A percentile compares a stretch with the other conserved stretches of the same genome.
These are phyloP conservation scores for Trichoderma reesei DNA, from an alignment of 495 filamentous ascomycete species.

Conservation along the genomic window DNA sequence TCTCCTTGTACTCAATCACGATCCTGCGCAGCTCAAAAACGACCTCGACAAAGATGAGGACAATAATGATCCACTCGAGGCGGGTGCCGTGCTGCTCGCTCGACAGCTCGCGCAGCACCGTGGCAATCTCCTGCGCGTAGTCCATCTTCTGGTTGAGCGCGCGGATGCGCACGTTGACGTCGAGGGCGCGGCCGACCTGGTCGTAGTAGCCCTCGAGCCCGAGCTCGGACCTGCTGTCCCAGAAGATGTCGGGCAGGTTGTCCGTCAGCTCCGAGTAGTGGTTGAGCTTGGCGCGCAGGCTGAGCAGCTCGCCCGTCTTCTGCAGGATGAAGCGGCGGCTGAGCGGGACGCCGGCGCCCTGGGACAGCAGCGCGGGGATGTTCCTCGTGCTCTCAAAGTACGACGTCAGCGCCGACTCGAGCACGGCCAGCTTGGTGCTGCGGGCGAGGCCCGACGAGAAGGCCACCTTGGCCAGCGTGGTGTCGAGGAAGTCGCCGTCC, in stretches of 20 bases:
- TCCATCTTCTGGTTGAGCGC: conserved; percentile 94
- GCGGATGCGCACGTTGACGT: conserved; percentile 87
- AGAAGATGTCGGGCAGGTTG: conserved; percentile 90
- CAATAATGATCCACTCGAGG: conserved; percentile 96
- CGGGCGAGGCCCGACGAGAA: conserved; percentile 93
- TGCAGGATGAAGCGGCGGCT: conserved; percentile 72
- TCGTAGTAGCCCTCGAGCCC: conserved; percentile 89
- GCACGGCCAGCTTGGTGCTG: conserved; percentile 89
- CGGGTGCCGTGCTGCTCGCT: conserved; percentile 81
- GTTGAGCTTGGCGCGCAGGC: conserved; percentile 84
- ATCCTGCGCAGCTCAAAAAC: conserved; percentile 46
- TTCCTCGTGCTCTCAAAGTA: conserved; percentile 77
- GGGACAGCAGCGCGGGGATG: conserved; percentile 65
- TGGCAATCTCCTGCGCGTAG: conserved; percentile 92
- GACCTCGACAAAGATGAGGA: conserved; percentile 86
- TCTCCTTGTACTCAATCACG: conserved; percentile 30
- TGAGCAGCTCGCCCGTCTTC: conserved; percentile 89
- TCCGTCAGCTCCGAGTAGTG: conserved; percentile 96
- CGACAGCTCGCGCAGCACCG: conserved; percentile 73
- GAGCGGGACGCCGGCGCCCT: conserved; percentile 46
- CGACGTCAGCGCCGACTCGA: conserved; percentile 70
- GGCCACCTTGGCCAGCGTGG: conserved; percentile 83
- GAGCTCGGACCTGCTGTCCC: conserved; percentile 84
- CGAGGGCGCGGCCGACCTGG: conserved; percentile 78
- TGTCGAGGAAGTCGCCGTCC: conserved; percentile 46